Conservation (phyloP, 2,329 filamentous ascomycete genomes). For the Alternaria gaisen region DNA sequence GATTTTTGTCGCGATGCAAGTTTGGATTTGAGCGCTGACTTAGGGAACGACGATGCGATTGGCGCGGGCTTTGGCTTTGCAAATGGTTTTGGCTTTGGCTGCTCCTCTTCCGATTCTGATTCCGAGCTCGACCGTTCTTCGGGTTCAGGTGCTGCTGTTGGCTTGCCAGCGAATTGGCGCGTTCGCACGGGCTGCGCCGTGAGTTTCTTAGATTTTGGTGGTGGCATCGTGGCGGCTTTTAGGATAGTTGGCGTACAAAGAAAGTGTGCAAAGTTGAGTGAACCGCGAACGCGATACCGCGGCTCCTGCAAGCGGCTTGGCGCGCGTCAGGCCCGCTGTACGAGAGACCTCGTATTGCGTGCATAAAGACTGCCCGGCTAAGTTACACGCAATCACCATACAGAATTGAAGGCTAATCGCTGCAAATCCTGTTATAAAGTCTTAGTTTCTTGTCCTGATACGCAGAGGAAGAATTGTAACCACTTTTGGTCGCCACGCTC, state of each 20-base stretch:
- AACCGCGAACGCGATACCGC: constrained; percentile 11
- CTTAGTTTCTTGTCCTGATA: background rate
- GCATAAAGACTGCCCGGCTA: background rate
- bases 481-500: background rate
- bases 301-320: constrained; percentile 20
- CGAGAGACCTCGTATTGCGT: background rate
- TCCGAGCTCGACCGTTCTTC: constrained; percentile 54
- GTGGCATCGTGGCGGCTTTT: constrained; percentile 59
- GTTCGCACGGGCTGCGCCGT: constrained; percentile 86
- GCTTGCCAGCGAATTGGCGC: constrained; percentile 87
- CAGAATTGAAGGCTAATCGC: too few relatives aligned
- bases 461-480: background rate
- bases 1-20: constrained; percentile 52
- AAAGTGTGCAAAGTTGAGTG: constrained; percentile 1
- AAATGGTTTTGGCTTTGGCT: constrained; percentile 54
- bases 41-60: constrained; percentile 57
- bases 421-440: background rate
- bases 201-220: constrained; percentile 74
- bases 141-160: constrained; percentile 55
- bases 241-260: background rate
- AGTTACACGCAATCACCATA: background rate
- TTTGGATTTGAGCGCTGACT: constrained; percentile 54
- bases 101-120: constrained; percentile 61
- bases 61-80: constrained; percentile 51
- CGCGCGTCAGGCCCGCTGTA: constrained; percentile 5